Base-by-base conservation (phyloP, 1,284 basidiomycete genomes). In the Coniferiporia sulphurascens region DNA sequence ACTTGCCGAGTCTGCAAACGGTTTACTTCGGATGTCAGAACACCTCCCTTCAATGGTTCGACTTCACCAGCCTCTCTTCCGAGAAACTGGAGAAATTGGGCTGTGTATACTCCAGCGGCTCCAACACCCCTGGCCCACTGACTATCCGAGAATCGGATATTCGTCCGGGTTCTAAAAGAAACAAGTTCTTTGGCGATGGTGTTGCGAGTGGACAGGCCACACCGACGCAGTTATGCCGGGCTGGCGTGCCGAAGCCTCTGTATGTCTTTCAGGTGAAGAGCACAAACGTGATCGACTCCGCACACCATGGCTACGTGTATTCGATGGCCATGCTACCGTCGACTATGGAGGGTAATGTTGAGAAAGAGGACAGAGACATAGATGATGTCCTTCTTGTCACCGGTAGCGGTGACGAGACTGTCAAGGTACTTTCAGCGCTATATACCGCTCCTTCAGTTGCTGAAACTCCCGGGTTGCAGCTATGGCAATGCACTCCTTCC, bases 291-390 rank as follows among this genome's bases (percentile, higher is more conserved):
- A 77, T 93, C 36, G 86, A 91, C 65, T 90, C 91, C 1, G 95
- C 95, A 1, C 95, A 98, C 71, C 94, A 86, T 71, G 95, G 95
- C 9, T 98, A 98, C 70, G 82, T 98, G 13, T 98, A 98, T 70
- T 93, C 90, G 65, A 86, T 98, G 78, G 76, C 83, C 0, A 74
- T 88, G 38, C 69, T 88, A 7, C 79, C 79, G 17, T 73, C 73
- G 34, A 70, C 68, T 9, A 67, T 73, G 51, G 73, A 74, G 56
- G 73, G 75, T 22, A 73, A 70, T 7, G 68, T 74, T 59, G 70
- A 74, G 66, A 53, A 59, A 9, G 61, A 70, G 34, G 69, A 67
- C 44, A 64, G 68, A 1, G 75, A 77, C 21, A 75, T 74, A 6
- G 71, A 68, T 4, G 3, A 58, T 19, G 73, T 80, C 9, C 82